Conservation (phyloP, 345 rosid species). For the Iberis pinnata region DNA sequence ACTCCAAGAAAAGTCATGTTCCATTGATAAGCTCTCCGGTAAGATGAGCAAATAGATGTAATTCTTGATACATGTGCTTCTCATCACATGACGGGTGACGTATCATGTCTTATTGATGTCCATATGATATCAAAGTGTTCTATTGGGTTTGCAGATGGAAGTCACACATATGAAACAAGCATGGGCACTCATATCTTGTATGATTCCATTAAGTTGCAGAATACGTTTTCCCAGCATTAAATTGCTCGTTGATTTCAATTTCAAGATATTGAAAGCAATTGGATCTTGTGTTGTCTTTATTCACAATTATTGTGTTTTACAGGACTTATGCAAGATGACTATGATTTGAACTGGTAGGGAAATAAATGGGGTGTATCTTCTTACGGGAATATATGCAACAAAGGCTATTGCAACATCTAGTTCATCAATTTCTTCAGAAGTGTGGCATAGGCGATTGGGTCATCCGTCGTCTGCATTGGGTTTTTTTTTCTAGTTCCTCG, state of each 20-base stretch:
- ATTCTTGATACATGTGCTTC: neutral
- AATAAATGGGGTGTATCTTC: no score
- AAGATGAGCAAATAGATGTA: neutral
- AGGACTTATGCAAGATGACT: no score
- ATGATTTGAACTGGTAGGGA: no score
- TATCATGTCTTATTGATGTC: accelerated
- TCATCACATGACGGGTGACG: neutral
- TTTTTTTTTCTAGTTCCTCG: no score
- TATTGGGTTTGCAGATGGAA: neutral
- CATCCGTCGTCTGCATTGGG: no score
- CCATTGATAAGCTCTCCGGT: neutral
- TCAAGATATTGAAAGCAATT: neutral
- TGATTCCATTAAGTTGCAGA: neutral
- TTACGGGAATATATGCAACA: no score
- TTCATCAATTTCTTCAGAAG: no score
- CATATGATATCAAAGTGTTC: neutral
- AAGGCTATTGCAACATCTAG: no score
- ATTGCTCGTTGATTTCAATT: neutral
- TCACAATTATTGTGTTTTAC: no score
- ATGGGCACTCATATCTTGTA: neutral
- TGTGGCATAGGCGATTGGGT: no score
- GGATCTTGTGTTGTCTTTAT: neutral
- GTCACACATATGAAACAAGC: accelerated
- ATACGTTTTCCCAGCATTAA: neutral
- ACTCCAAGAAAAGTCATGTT: no score